Evolutionary conservation across 208 protist species (phyloP).

Genomic region (Polymyxa betae): DNA sequence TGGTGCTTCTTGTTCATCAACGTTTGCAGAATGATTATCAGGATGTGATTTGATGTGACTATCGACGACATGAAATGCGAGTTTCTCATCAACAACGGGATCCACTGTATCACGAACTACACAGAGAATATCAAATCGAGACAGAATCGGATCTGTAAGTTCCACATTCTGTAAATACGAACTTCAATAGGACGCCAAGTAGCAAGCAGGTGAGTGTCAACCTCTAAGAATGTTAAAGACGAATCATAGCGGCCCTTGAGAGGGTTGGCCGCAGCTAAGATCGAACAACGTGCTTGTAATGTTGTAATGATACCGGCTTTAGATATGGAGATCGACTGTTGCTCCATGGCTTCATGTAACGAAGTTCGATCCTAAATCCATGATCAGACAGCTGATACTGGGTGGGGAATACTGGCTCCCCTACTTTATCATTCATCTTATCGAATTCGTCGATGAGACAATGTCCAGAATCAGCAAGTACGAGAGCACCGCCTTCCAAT

Average conservation of each 20-base stretch:
- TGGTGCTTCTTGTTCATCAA: not conserved
- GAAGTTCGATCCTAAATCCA: constrained; percentile 77
- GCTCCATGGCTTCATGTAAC: constrained; percentile 99
- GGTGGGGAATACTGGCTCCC: not conserved
- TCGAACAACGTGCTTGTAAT: constrained; percentile 85
- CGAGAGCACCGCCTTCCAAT: constrained; percentile 98
- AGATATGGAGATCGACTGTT: constrained; percentile 99
- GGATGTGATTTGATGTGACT: constrained; percentile 84
- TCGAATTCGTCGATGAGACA: constrained; percentile 99
- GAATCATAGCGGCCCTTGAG: constrained; percentile 93
- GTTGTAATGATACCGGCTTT: constrained; percentile 99
- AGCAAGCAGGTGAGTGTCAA: no score
- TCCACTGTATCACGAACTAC: constrained; percentile 88
- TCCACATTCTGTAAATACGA: constrained; percentile 88
- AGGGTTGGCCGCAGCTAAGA: constrained; percentile 99
- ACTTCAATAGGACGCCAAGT: not conserved
- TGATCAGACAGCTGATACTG: constrained; percentile 65
- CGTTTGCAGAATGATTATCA: constrained; percentile 32
- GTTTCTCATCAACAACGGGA: constrained; percentile 80
- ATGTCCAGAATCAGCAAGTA: constrained; percentile 91
- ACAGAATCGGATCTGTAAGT: constrained; percentile 97
- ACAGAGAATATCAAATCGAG: constrained; percentile 92
- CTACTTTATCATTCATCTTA: constrained; percentile 98
- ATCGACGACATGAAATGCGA: constrained; percentile 93
- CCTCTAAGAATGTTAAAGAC: constrained; percentile 68